A percentile compares a stretch with the other conserved stretches of the same genome.
These are phyloP conservation scores for Apocynum venetum DNA, from an alignment of 257 asterid genomes.

Conservation along the genomic window DNA sequence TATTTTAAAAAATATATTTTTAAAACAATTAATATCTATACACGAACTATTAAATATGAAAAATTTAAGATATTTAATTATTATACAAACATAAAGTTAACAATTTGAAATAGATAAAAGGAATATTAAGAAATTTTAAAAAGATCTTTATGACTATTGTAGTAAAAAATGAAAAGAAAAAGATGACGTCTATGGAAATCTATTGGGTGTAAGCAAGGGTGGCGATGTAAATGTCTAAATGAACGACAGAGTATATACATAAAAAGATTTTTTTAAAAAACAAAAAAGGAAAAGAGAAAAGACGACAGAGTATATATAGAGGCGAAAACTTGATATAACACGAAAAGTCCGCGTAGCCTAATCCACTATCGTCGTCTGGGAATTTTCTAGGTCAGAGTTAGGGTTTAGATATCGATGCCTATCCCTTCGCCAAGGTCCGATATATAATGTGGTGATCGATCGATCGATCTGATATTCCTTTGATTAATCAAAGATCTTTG, in stretches of 20 bases:
- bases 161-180: too few species aligned
- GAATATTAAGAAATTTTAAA: too few species aligned
- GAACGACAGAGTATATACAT: not conserved
- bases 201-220: not conserved
- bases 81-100: too few species aligned
- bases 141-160: not conserved
- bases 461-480: not conserved
- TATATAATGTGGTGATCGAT: not conserved
- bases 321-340: not conserved
- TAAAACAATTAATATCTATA: too few species aligned
- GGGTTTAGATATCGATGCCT: conserved; percentile 21
- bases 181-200: not conserved
- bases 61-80: too few species aligned
- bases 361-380: not conserved
- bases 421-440: conserved; percentile 2
- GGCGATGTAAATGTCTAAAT: not conserved
- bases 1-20: too few species aligned
- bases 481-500: not conserved
- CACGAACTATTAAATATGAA: too few species aligned
- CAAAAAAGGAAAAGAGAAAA: too few species aligned
- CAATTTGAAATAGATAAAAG: too few species aligned
- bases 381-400: conserved; percentile 1
- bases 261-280: too few species aligned
- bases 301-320: not conserved
- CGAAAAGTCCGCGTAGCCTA: conserved; percentile 3